Base-by-base conservation (phyloP, 116 monocot genomes). In the Cymodocea nodosa region DNA sequence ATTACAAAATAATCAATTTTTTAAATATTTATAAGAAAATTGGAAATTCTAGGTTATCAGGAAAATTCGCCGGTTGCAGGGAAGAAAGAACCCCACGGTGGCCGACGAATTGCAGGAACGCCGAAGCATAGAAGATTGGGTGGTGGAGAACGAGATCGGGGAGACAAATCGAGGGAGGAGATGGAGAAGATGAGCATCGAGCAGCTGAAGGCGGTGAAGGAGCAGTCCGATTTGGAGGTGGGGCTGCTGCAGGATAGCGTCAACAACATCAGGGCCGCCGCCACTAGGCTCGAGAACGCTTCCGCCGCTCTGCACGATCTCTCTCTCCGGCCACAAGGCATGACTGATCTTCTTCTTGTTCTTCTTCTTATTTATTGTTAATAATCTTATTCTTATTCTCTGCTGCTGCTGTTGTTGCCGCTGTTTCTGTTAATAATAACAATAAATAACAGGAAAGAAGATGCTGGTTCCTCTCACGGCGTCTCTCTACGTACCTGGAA, bases 161-260 rank as follows among this genome's bases (percentile, higher is more conserved):
- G 44, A 44, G 8, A 44, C 9, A 0, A 0, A 12, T 44, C 22
- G 52, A 39, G 62, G 34, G 2, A 16, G 35, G 71, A 71, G 52
- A 60, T 97, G 82, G 88, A 85, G 69, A 92, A 76, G 75, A 68
- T 99, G 82, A 89, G 87, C 78, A 57, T 89, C 69, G 99, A 99
- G 25, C 92, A 99, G 77, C 83, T 99, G 11, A 78, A 79, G 65
- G 62, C 81, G 62, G 35, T 99, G 40, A 99, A 99, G 70, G 99
- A 99, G 75, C 99, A 99, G 73, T 59, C 86, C 2, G 92, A 99
- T 70, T 59, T 89, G 59, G 99, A 99, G 79, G 86, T 92, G 24
- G 83, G 84, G 62, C 84, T 99, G 15, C 87, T 99, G 30, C 92
- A 92, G 70, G 99, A 99, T 74, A 92, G 99, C 74, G 87, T 99